phyloP scores from a whole-genome alignment of 164 flowering plant species.

The Vitis riparia region DNA sequence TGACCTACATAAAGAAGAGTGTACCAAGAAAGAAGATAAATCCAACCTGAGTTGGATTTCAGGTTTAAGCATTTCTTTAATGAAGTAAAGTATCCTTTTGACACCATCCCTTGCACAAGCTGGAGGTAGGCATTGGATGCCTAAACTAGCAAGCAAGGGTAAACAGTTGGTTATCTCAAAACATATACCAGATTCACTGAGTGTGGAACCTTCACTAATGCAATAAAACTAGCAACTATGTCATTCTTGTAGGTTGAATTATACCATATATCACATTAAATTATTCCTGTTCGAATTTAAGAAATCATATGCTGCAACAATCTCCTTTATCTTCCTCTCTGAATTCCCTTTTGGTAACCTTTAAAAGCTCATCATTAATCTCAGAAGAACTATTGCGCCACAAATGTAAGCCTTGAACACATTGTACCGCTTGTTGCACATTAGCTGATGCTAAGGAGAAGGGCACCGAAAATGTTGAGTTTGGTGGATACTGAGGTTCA shows the following conservation, averaged over 20 bases:
- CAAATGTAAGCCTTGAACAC: slow-evolving; percentile 58
- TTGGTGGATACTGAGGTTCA: slow-evolving; percentile 54
- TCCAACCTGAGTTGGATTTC: slow-evolving; percentile 56
- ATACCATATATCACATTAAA: slow-evolving; percentile 86
- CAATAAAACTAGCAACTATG: slow-evolving; percentile 32
- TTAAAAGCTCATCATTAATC: slow-evolving; percentile 67
- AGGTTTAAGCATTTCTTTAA: slow-evolving; percentile 92
- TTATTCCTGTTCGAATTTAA: slow-evolving; percentile 52
- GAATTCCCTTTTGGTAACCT: no score
- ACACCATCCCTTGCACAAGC: slow-evolving; percentile 46
- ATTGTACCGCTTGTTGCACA: slow-evolving; percentile 48
- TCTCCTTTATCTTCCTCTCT: no score
- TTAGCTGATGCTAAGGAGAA: slow-evolving; percentile 25
- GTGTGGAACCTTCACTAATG: slow-evolving; percentile 64
- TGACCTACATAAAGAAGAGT: slow-evolving; percentile 86
- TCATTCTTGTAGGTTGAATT: slow-evolving; percentile 73
- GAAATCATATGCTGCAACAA: no score
- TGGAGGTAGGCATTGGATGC: slow-evolving; percentile 87
- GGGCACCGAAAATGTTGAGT: slow-evolving; percentile 47
- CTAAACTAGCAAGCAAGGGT: slow-evolving; percentile 23
- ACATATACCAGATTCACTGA: slow-evolving; percentile 82
- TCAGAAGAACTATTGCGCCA: slow-evolving; percentile 78
- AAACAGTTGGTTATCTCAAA: no score
- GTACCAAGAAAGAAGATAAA: slow-evolving; percentile 79
- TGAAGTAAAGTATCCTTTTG: slow-evolving; percentile 66